Base-by-base conservation (phyloP, 805 yeast species). In the Saturnispora besseyi region DNA sequence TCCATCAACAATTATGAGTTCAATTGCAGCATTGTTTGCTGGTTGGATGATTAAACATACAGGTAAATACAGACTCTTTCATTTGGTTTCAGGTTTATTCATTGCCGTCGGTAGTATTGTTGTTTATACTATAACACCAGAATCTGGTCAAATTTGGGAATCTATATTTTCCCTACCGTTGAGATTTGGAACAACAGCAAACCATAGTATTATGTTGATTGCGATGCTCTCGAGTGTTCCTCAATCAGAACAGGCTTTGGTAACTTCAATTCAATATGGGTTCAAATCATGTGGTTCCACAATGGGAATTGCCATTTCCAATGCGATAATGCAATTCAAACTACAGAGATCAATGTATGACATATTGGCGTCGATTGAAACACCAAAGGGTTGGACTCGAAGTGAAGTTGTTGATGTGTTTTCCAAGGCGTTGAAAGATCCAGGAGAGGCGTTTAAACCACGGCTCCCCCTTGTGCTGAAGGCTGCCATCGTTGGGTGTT, bases 211-310 rank as follows among this genome's bases (percentile, higher is more conserved):
- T 2, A 79, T 89, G 0, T 68, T 87, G 45, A 65, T 86, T 32
- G 84, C 93, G 0, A 72, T 87, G 63, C 82, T 87, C 44, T 81
- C 91, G 0, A 77, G 90, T 2, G 91, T 83, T 2, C 81, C 83
- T 11, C 64, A 70, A 24, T 73, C 75, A 47, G 76, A 72, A 59
- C 95, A 86, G 63, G 96, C 96, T 1, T 76, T 87, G 15, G 82
- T 90, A 2, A 88, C 96, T 0, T 84, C 95, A 0, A 84, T 89
- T 50, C 95, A 87, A 59, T 88, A 89, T 63, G 88, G 78, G 5
- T 75, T 75, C 56, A 65, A 79, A 54, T 67, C 79, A 7, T 73
- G 78, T 1, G 79, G 79, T 0, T 74, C 78, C 3, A 75, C 79
- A 0, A 58, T 75, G 46, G 80, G 79, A 13, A 77, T 75, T 9